phyloP scores from a whole-genome alignment of 805 yeast species.

The Saccharomycopsis capsularis region DNA sequence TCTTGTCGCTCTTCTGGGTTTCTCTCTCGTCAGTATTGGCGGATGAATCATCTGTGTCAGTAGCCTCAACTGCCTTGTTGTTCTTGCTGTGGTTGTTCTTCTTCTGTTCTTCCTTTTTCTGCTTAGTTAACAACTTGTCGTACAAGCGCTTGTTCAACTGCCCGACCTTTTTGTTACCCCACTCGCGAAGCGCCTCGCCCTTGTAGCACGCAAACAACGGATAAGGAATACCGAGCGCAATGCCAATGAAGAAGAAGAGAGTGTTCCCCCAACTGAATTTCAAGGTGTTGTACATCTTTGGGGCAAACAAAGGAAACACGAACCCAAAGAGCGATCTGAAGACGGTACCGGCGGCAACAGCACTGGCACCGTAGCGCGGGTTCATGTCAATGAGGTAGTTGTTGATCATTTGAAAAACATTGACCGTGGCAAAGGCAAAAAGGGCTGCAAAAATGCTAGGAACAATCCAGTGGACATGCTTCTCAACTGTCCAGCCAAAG shows the following conservation, averaged over 20 bases:
- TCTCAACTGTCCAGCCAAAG: conserved; percentile 54
- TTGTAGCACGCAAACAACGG: conserved; percentile 50
- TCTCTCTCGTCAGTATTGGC: too few species aligned
- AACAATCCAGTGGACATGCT: conserved; percentile 42
- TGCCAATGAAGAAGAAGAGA: conserved; percentile 45
- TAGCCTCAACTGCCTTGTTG: too few species aligned
- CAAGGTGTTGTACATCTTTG: conserved; percentile 43
- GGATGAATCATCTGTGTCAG: too few species aligned
- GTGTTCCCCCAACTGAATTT: conserved; percentile 51
- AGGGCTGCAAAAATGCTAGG: conserved; percentile 52
- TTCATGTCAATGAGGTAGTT: conserved; percentile 58
- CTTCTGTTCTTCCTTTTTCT: too few species aligned
- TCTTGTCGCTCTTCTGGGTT: too few species aligned
- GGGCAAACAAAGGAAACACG: conserved; percentile 53
- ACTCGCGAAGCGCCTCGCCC: conserved; percentile 52
- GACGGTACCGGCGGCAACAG: conserved; percentile 58
- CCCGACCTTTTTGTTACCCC: conserved; percentile 50
- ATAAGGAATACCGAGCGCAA: conserved; percentile 54
- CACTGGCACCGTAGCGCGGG: conserved; percentile 52
- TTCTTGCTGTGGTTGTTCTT: too few species aligned
- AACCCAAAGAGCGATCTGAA: conserved; percentile 54
- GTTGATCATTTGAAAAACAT: conserved; percentile 52
- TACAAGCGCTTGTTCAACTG: conserved; percentile 38
- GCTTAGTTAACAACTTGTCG: too few species aligned
- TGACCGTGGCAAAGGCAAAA: conserved; percentile 46